These are phyloP conservation scores for Microsporum audouinii DNA, from an alignment of 2,329 filamentous ascomycete genomes.

Conservation along the genomic window DNA sequence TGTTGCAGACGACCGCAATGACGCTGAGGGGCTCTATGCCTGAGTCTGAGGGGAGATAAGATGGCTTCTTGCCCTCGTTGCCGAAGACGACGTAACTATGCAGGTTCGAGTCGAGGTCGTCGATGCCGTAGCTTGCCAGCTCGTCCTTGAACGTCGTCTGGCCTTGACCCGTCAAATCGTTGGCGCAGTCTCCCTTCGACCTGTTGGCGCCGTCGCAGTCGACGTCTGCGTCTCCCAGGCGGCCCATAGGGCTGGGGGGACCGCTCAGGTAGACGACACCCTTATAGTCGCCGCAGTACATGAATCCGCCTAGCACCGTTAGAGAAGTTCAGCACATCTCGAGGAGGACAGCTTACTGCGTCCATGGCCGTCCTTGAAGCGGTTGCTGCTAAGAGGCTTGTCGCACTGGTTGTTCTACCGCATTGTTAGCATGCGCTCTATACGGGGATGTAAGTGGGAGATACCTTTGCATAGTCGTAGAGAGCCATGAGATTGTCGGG, in stretches of 20 bases:
- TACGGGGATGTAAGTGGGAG: background rate
- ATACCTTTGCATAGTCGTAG: slow-evolving; percentile 11
- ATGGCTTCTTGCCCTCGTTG: slow-evolving; percentile 16
- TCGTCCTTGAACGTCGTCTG: slow-evolving; percentile 12
- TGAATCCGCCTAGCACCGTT: background rate
- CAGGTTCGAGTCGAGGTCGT: slow-evolving; percentile 19
- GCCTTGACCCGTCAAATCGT: slow-evolving; percentile 9
- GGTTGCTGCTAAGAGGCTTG: background rate
- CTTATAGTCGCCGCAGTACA: slow-evolving; percentile 11
- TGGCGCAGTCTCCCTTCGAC: background rate
- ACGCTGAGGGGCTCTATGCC: slow-evolving; percentile 43
- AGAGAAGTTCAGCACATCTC: background rate
- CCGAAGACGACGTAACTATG: slow-evolving; percentile 21
- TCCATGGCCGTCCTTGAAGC: background rate
- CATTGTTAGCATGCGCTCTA: background rate
- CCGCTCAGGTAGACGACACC: slow-evolving; percentile 9
- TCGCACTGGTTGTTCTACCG: background rate
- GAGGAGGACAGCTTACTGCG: background rate
- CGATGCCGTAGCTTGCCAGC: slow-evolving; percentile 10
- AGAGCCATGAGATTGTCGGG: slow-evolving; percentile 12
- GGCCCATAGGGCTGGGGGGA: slow-evolving; percentile 9
- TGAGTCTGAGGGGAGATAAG: slow-evolving; percentile 33
- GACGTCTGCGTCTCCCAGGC: slow-evolving; percentile 15
- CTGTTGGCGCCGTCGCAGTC: slow-evolving; percentile 14
- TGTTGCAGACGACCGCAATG: slow-evolving; percentile 45